A percentile compares a stretch with the other conserved stretches of the same genome.
phyloP scores from a whole-genome alignment of 2,329 filamentous ascomycete genomes.

The Monosporascus ibericus region DNA sequence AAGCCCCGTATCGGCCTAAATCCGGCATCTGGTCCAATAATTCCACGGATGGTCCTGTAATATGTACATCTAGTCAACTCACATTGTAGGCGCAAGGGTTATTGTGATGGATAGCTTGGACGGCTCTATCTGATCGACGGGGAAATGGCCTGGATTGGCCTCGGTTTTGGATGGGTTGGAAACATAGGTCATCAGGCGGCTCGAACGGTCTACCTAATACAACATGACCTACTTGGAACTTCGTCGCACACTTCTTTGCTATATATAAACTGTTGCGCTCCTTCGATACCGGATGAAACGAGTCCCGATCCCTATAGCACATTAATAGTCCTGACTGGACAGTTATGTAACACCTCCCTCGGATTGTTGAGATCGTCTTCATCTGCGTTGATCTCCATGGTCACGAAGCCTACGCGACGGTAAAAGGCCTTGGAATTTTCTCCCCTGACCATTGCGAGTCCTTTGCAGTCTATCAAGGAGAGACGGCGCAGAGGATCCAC shows the following conservation, averaged over 20 bases:
- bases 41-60: slow-evolving; percentile 17
- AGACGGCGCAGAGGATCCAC: background rate
- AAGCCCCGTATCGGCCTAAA: slow-evolving; percentile 16
- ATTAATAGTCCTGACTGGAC: background rate
- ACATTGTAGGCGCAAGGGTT: slow-evolving; percentile 30
- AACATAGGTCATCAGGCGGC: too few relatives aligned
- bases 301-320: background rate
- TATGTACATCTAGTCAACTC: slow-evolving; percentile 28
- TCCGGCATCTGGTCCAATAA: slow-evolving; percentile 33
- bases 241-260: too few relatives aligned
- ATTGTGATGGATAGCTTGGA: slow-evolving; percentile 37
- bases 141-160: too few relatives aligned
- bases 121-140: slow-evolving; percentile 6
- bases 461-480: background rate
- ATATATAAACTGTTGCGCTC: too few relatives aligned
- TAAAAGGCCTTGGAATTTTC: background rate
- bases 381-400: background rate
- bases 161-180: too few relatives aligned
- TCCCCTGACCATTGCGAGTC: background rate
- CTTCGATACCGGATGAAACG: too few relatives aligned
- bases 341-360: background rate
- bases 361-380: background rate
- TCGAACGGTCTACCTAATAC: too few relatives aligned
- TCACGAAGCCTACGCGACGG: background rate
- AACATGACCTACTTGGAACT: too few relatives aligned